Evolutionary conservation across 164 flowering plant genomes (phyloP).

Genomic region (Vitis cinerea): DNA sequence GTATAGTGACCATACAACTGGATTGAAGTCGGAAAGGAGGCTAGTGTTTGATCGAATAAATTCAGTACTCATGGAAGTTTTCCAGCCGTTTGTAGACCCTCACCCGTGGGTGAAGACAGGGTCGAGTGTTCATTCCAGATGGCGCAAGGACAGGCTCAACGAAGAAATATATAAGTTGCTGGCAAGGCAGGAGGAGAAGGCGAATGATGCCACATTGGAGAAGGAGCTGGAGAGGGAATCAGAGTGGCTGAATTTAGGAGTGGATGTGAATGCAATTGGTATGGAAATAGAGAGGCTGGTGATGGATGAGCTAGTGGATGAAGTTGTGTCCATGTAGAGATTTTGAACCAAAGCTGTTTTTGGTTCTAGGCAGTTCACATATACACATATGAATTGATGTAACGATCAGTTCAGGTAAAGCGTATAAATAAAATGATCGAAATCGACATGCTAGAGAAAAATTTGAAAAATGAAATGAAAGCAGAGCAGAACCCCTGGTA

Average conservation of each 20-base stretch:
- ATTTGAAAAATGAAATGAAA: too few species aligned
- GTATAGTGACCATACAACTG: slow-evolving; percentile 20
- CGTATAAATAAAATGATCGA: too few species aligned
- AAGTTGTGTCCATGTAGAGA: slow-evolving; percentile 27
- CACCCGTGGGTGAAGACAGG: slow-evolving; percentile 58
- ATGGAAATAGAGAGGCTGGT: slow-evolving; percentile 58
- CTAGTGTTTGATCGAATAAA: slow-evolving; percentile 75
- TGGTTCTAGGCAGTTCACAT: neutral
- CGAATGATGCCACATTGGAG: slow-evolving; percentile 18
- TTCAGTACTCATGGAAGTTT: slow-evolving; percentile 41
- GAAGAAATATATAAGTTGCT: slow-evolving; percentile 43
- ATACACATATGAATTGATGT: slow-evolving; percentile 7
- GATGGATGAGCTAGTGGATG: slow-evolving; percentile 56
- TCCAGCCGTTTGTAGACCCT: slow-evolving; percentile 31
- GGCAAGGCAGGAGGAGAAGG: slow-evolving; percentile 25
- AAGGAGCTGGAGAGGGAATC: slow-evolving; percentile 28
- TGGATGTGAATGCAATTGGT: slow-evolving; percentile 52
- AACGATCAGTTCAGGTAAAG: too few species aligned
- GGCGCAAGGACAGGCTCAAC: slow-evolving; percentile 27
- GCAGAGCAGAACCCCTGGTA: too few species aligned
- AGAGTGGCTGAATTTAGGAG: slow-evolving; percentile 51
- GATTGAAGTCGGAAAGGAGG: slow-evolving; percentile 49
- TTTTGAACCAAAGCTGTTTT: neutral
- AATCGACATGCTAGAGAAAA: too few species aligned
- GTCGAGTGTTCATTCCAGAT: slow-evolving; percentile 3